phyloP scores from a whole-genome alignment of 345 rosid species.

The Sisymbrium irio region DNA sequence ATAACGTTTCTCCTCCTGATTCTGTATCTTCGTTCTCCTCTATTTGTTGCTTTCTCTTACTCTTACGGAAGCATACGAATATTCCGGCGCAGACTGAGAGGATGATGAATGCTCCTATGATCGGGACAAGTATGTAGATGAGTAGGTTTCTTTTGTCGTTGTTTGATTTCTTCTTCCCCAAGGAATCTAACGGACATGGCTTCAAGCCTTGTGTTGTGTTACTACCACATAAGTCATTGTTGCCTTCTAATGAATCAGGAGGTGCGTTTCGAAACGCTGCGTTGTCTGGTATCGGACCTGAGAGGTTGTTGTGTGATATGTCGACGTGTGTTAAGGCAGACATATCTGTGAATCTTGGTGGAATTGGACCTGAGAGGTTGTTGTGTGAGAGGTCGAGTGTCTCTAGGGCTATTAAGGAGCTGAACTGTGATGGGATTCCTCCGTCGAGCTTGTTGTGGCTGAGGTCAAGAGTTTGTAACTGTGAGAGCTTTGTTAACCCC shows the following conservation, averaged over 20 bases:
- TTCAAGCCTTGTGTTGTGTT: conserved; percentile 20
- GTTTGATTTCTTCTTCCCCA: conserved; percentile 12
- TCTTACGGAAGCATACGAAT: conserved; percentile 28
- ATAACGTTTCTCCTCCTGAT: conserved; percentile 25
- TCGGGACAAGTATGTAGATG: conserved; percentile 29
- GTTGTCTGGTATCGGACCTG: conserved; percentile 41
- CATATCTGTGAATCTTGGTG: conserved; percentile 21
- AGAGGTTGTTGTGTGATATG: conserved; percentile 39
- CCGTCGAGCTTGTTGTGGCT: conserved; percentile 42
- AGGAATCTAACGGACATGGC: conserved; percentile 20
- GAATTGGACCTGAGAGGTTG: conserved; percentile 37
- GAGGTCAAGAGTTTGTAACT: conserved; percentile 29
- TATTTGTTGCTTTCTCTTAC: conserved; percentile 11
- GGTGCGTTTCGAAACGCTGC: conserved; percentile 32
- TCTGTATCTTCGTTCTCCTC: conserved; percentile 18
- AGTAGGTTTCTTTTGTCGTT: conserved; percentile 15
- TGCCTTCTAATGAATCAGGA: conserved; percentile 32
- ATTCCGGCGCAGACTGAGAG: conserved; percentile 26
- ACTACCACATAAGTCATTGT: conserved; percentile 43
- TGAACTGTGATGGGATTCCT: conserved; percentile 29
- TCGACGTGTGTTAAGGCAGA: conserved; percentile 22
- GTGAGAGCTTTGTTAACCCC: conserved; percentile 31
- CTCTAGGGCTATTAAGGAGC: conserved; percentile 26
- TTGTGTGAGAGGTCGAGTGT: conserved; percentile 41
- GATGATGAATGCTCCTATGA: conserved; percentile 26